phyloP scores from a whole-genome alignment of 2,329 filamentous ascomycete genomes.

The Didymella exigua region DNA sequence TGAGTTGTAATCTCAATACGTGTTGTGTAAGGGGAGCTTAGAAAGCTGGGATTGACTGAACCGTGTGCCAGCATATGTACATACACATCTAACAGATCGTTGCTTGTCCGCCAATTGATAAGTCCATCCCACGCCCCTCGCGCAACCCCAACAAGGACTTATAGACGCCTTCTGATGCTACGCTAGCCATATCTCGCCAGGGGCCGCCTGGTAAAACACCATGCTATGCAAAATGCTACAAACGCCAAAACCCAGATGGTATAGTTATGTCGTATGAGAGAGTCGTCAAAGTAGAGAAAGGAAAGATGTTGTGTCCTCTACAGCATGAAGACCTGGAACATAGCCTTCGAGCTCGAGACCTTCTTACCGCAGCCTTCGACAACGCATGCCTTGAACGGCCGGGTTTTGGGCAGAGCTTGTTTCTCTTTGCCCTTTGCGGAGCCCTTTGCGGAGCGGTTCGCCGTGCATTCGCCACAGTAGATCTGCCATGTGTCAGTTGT shows the following conservation, averaged over 20 bases:
- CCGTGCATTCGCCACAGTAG: constrained; percentile 60
- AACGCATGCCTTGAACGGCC: constrained; percentile 54
- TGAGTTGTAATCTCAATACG: too few species aligned
- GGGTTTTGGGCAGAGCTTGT: constrained; percentile 31
- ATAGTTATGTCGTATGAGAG: constrained; percentile 3
- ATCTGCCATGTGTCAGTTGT: constrained; percentile 46
- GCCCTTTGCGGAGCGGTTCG: constrained; percentile 44
- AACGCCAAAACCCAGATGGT: background rate
- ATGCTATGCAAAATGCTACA: constrained; percentile 29
- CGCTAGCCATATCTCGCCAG: background rate
- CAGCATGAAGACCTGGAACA: constrained; percentile 52
- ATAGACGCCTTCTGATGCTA: constrained; percentile 5
- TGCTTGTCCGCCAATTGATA: background rate
- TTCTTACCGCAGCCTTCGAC: constrained; percentile 52
- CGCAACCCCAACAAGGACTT: background rate
- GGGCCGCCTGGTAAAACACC: constrained; percentile 14
- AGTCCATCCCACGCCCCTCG: background rate
- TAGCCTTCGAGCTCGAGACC: constrained; percentile 38
- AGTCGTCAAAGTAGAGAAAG: constrained; percentile 1
- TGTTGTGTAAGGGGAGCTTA: too few species aligned
- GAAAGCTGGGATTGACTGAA: background rate
- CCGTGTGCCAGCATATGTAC: constrained; percentile 1
- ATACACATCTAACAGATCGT: constrained; percentile 12
- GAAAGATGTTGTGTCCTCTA: background rate
- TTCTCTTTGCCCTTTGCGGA: constrained; percentile 51